phyloP scores from a whole-genome alignment of 192 early-diverging fungal species.

The Linnemannia schmuckeri region DNA sequence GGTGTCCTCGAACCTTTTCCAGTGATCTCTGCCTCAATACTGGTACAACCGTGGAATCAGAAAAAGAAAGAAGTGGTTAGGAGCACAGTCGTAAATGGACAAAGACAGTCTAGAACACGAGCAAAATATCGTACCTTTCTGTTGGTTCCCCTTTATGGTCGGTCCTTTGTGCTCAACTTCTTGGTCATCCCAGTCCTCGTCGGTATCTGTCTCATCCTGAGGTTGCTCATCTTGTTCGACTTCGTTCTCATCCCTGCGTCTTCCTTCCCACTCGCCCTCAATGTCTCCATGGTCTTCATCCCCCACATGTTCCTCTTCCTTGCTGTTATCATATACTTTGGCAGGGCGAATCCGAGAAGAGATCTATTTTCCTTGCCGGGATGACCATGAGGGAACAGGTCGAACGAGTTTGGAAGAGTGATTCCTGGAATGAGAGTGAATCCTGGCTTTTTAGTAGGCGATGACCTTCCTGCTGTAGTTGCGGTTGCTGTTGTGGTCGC shows the following conservation, averaged over 20 bases:
- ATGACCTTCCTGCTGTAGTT: not conserved
- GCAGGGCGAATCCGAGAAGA: not conserved
- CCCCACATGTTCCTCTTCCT: slow-evolving; percentile 4
- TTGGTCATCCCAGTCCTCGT: not conserved
- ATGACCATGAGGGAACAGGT: not conserved
- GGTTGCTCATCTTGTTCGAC: not conserved
- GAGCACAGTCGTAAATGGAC: not conserved
- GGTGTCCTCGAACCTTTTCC: not conserved
- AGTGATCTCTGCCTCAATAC: not conserved
- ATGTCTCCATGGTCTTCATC: slow-evolving; percentile 6
- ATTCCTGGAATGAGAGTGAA: not conserved
- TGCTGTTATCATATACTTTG: not conserved
- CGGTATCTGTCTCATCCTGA: not conserved
- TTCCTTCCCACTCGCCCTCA: slow-evolving; percentile 5
- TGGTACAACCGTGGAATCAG: not conserved
- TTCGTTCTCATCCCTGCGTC: slow-evolving; percentile 12
- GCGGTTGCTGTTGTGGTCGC: not conserved
- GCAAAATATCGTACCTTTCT: not conserved
- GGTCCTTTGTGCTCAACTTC: not conserved
- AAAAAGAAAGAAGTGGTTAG: not conserved
- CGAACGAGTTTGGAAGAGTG: not conserved
- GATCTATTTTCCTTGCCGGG: not conserved
- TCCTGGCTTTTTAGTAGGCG: not conserved
- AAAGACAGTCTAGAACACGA: not conserved
- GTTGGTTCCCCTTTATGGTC: not conserved